A percentile compares a stretch with the other conserved stretches of the same genome.
Evolutionary conservation across 306 rosid genomes (phyloP).

Genomic region (Citrullus mucosospermus): DNA sequence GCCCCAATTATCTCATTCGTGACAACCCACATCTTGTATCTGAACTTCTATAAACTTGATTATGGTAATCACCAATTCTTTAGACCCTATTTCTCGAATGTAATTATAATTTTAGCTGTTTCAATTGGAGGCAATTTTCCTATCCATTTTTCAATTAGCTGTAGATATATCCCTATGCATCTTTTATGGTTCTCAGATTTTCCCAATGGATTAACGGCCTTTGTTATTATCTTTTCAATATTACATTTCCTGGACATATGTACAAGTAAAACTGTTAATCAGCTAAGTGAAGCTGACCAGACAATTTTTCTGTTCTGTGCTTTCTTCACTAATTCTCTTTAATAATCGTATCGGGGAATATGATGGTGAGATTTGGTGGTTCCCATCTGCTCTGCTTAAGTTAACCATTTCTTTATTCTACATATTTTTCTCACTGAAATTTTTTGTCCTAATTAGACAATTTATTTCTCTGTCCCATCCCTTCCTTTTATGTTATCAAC

Average conservation of each 20-base stretch:
- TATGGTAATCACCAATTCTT: constrained; percentile 39
- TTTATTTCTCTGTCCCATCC: not conserved
- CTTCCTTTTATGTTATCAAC: not conserved
- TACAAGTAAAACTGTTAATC: not conserved
- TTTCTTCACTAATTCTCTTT: not conserved
- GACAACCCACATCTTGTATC: constrained; percentile 81
- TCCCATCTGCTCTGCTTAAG: not conserved
- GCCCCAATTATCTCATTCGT: constrained; percentile 84
- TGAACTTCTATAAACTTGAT: constrained; percentile 69
- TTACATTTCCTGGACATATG: not conserved
- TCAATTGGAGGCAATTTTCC: not conserved
- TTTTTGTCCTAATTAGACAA: not conserved
- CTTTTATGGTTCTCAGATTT: not conserved
- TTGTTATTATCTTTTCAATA: not conserved
- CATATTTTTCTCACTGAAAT: not conserved
- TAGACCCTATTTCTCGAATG: not conserved
- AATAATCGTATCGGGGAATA: not conserved
- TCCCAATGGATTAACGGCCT: not conserved
- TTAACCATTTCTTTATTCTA: not conserved
- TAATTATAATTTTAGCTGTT: no score
- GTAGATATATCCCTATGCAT: not conserved
- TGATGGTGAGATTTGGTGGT: not conserved
- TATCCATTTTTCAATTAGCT: not conserved
- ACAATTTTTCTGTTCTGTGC: not conserved
- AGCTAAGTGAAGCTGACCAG: not conserved